Conservation (phyloP, 108 stramenopile genomes). For the Pseudonitzschia multiseries region DNA sequence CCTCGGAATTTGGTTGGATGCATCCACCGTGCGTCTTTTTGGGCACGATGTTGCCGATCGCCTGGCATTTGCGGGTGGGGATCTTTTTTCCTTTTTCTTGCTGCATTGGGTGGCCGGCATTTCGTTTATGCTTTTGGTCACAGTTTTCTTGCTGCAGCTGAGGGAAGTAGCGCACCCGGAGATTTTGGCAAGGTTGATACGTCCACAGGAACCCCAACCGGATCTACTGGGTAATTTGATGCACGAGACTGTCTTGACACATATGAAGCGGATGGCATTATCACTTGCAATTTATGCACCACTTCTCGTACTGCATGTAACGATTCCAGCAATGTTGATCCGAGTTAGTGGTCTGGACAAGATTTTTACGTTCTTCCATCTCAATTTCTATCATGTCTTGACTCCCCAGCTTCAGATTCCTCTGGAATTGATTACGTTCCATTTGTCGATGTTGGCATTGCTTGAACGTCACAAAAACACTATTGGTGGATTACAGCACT, state of each 20-base stretch:
- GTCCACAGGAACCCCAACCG: conserved; percentile 98
- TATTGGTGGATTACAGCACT: conserved; percentile 78
- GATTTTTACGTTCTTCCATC: conserved; percentile 54
- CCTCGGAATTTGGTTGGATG: conserved; percentile 79
- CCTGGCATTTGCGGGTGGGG: conserved; percentile 62
- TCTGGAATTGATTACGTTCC: conserved; percentile 87
- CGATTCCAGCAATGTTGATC: conserved; percentile 60
- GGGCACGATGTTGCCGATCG: conserved; percentile 50
- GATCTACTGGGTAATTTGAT: conserved; percentile 93
- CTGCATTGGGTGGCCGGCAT: conserved; percentile 94
- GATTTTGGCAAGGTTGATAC: conserved; percentile 76
- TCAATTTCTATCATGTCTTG: conserved; percentile 77
- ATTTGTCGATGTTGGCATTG: conserved; percentile 88
- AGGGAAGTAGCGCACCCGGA: conserved; percentile 94
- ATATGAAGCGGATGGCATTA: conserved; percentile 83
- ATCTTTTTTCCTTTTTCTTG: conserved; percentile 73
- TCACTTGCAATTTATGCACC: conserved; percentile 71
- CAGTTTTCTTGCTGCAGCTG: conserved; percentile 90
- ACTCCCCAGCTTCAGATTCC: conserved; percentile 91
- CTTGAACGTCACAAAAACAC: conserved; percentile 86
- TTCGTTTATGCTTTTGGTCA: conserved; percentile 96
- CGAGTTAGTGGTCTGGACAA: conserved; percentile 35
- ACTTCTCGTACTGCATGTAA: conserved; percentile 65
- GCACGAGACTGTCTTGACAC: conserved; percentile 80
- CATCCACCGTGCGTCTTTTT: conserved; percentile 63